phyloP scores from a whole-genome alignment of 2,329 filamentous ascomycete genomes.

The Venturia nashicola region DNA sequence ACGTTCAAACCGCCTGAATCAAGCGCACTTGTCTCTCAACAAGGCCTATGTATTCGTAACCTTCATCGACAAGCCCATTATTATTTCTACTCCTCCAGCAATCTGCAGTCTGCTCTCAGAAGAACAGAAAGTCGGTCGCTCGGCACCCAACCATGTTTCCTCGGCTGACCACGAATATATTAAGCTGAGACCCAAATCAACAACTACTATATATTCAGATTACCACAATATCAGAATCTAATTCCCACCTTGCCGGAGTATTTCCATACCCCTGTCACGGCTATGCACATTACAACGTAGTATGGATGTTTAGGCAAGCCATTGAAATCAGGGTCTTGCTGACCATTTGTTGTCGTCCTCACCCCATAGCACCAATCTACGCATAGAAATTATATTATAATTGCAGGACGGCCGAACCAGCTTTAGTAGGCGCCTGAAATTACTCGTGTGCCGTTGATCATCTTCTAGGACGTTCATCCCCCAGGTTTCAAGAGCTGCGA shows the following conservation, averaged over 20 bases:
- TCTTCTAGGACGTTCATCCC: neutral
- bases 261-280: neutral
- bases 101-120: neutral
- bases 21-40: too few species aligned
- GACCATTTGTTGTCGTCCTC: too few species aligned
- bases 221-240: neutral
- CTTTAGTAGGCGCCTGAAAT: neutral
- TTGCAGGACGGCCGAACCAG: neutral
- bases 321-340: neutral
- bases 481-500: neutral
- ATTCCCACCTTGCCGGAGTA: neutral
- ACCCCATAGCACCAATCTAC: neutral
- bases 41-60: too few species aligned
- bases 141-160: neutral
- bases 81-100: too few species aligned
- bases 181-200: neutral
- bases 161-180: neutral
- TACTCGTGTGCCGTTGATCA: neutral
- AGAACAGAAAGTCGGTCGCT: neutral
- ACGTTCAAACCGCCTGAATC: too few species aligned
- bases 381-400: neutral
- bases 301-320: neutral
- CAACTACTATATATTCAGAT: conserved; percentile 3
- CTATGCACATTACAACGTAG: neutral
- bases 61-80: too few species aligned